Percentiles rank a stretch among this genome's conserved stretches.
Evolutionary conservation across 441 rosid species (phyloP).

Genomic region (Gossypium lobatum): DNA sequence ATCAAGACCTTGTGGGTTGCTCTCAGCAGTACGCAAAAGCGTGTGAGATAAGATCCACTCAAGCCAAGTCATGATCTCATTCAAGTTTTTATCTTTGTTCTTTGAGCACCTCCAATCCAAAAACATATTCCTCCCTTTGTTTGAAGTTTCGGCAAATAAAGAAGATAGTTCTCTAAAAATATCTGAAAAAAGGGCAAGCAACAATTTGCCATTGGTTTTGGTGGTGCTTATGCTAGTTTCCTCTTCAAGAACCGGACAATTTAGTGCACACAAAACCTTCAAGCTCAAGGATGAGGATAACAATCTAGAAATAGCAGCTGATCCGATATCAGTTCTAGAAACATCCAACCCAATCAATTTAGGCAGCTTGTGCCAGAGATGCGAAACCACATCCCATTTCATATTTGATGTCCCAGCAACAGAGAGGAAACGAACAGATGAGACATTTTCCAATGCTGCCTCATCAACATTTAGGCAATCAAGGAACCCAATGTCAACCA

Average conservation of each 20-base stretch:
- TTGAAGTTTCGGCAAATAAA: conserved; percentile 56
- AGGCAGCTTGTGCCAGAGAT: conserved; percentile 75
- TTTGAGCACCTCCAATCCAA: conserved; percentile 57
- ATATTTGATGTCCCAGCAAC: conserved; percentile 89
- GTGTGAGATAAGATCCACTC: conserved; percentile 88
- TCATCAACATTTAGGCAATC: conserved; percentile 79
- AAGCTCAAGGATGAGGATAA: conserved; percentile 64
- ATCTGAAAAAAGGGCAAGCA: conserved; percentile 56
- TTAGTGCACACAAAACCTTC: conserved; percentile 82
- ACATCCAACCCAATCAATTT: conserved; percentile 75
- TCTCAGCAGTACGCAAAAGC: conserved; percentile 81
- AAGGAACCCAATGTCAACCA: conserved; percentile 69
- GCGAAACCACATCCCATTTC: conserved; percentile 72
- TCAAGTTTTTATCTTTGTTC: conserved; percentile 38
- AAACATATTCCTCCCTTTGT: conserved; percentile 48
- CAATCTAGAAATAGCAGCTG: conserved; percentile 62
- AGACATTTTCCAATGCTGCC: conserved; percentile 63
- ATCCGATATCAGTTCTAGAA: conserved; percentile 82
- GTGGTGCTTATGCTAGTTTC: conserved; percentile 39
- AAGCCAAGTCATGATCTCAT: conserved; percentile 77
- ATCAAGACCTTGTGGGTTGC: conserved; percentile 76
- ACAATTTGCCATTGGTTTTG: conserved; percentile 54
- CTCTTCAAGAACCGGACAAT: conserved; percentile 67
- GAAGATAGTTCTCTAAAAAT: conserved; percentile 61
- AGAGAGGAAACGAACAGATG: conserved; percentile 63